Percentiles rank a stretch among this genome's conserved stretches.
Evolutionary conservation across 2,329 filamentous ascomycete genomes (phyloP).

Genomic region (Trichoderma pleuroti): DNA sequence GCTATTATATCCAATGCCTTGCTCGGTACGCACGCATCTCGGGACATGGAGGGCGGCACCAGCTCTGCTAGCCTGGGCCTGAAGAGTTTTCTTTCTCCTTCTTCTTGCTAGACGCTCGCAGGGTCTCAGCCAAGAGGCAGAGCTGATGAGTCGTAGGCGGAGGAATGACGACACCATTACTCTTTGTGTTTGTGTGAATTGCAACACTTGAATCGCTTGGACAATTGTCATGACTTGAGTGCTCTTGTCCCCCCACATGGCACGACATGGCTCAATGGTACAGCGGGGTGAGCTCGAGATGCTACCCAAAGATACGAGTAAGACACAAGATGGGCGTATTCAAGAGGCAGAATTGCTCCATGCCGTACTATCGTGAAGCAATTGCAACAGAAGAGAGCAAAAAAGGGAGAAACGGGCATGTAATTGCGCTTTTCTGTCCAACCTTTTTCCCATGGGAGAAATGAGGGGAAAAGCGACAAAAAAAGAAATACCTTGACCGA

Average conservation of each 20-base stretch:
- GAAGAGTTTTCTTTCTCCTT: background rate
- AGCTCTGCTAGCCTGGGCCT: background rate
- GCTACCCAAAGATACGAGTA: background rate
- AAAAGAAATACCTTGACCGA: constrained; percentile 8
- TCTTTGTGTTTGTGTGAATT: background rate
- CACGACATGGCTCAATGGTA: background rate
- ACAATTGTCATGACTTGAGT: background rate
- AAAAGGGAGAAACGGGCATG: background rate
- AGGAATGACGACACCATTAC: constrained; percentile 7
- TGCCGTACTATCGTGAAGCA: background rate
- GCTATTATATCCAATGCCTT: background rate
- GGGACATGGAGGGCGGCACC: background rate
- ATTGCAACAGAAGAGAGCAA: background rate
- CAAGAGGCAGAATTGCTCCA: background rate
- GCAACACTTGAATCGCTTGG: background rate
- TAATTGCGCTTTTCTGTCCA: background rate
- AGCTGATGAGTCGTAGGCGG: background rate
- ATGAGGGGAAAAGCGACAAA: background rate
- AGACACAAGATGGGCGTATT: background rate
- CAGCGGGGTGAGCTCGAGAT: background rate
- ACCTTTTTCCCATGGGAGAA: background rate
- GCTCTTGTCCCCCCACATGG: background rate
- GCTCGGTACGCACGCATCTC: background rate
- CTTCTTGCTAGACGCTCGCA: background rate
- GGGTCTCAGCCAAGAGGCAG: background rate